These are phyloP conservation scores for Tuber magnatum DNA, from an alignment of 495 filamentous ascomycete species.

Conservation along the genomic window DNA sequence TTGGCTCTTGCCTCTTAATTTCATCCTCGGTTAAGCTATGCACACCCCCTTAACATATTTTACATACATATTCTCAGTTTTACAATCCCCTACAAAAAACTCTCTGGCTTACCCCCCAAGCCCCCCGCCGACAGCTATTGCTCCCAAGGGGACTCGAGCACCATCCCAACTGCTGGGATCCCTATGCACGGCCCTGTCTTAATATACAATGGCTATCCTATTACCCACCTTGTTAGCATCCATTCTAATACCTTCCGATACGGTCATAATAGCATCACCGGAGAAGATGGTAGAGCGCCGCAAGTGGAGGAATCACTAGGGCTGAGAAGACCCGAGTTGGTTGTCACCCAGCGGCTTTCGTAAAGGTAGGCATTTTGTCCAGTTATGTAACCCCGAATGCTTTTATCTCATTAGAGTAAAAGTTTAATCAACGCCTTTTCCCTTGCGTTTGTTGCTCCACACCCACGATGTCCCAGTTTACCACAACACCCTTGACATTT, in stretches of 20 bases:
- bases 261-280: neutral
- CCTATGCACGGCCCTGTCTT: neutral
- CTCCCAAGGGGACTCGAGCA: neutral
- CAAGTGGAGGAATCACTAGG: neutral
- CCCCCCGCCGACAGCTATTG: neutral
- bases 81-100: neutral
- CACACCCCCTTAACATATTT: neutral
- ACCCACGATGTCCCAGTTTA: no score
- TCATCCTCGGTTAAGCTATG: neutral
- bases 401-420: neutral
- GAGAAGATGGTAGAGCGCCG: neutral
- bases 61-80: neutral
- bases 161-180: neutral
- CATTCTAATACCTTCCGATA: neutral
- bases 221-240: no score
- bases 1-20: neutral
- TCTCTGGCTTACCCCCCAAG: neutral
- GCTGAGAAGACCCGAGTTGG: neutral
- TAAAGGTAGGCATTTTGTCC: neutral
- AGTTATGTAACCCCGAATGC: neutral
- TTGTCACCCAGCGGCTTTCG: neutral
- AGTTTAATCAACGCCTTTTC: neutral
- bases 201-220: neutral
- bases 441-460: neutral
- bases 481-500: neutral